Base-by-base conservation (phyloP, 2,329 filamentous ascomycete species). In the Clarireedia paspali region DNA sequence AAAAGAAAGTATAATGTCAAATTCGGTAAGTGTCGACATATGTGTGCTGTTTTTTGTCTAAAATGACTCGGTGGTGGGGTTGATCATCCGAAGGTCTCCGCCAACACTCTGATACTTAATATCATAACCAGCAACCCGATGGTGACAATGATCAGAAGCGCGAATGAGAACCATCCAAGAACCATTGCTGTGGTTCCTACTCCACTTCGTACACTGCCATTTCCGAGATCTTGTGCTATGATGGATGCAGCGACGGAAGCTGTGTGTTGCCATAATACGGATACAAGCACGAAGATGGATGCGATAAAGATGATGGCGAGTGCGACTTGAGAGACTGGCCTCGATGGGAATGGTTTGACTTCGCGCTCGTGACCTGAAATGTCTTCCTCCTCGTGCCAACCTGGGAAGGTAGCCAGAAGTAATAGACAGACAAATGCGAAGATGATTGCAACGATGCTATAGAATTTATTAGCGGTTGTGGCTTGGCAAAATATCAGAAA, bases 121-220 rank as follows among this genome's bases (percentile, higher is more conserved):
- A 96, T 96, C 91, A 97, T 97, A 67, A 96, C 88, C 60, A 99
- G 76, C 72, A 97, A 73, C 55, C 92, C 94, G 67, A 97, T 94
- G 49, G 92, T 97, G 53, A 97, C 92, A 60, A 97, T 87, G 66
- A 99, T 95, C 62, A 99, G 79, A 53, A 97, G 73, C 23, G 89
- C 87, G 68, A 99, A 97, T 44, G 89, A 89, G 73, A 99, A 97
- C 94, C 94, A 99, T 57, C 94, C 94, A 68, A 99, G 79, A 17
- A 96, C 89, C 89, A 99, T 97, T 56, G 94, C 92, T 40, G 87
- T 89, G 49, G 89, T 91, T n/a, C 91, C 91, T 12, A 96, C 90
- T 36, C 91, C 91, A 56, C 86, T 89, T 70, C 80, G 84, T 56
- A 96, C 89, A 62, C 85, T 89, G 45, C 91, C 91, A 70, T 96